A percentile compares a stretch with the other conserved stretches of the same genome.
Conservation (phyloP, 108 stramenopile genomes). For the Cyclostephanos invisitatus region DNA sequence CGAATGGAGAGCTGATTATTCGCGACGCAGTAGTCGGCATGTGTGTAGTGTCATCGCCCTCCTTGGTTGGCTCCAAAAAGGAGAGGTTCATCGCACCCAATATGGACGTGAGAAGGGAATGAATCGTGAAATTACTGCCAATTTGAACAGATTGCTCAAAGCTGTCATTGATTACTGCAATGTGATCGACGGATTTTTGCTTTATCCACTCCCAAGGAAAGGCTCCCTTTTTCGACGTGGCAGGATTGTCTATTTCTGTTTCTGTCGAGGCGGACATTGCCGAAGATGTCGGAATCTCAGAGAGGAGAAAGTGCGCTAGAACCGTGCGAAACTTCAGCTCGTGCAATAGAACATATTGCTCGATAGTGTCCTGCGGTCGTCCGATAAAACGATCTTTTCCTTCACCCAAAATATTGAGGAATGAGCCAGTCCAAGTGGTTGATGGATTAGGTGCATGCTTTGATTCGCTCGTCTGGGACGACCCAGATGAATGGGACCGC, state of each 20-base stretch:
- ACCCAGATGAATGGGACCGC: neutral
- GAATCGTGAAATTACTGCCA: neutral
- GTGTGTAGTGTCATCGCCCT: neutral
- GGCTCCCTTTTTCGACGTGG: neutral
- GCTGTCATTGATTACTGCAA: neutral
- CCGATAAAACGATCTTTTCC: neutral
- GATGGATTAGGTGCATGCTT: neutral
- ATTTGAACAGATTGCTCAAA: neutral
- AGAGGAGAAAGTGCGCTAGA: neutral
- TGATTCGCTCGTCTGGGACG: neutral
- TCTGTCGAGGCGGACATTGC: neutral
- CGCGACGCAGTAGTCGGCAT: neutral
- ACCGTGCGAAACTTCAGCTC: neutral
- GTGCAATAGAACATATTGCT: neutral
- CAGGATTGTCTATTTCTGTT: neutral
- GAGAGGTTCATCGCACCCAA: conserved; percentile 2
- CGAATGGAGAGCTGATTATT: conserved; percentile 11
- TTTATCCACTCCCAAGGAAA: conserved; percentile 13
- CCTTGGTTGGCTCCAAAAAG: neutral
- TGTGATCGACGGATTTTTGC: neutral
- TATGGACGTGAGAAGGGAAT: conserved; percentile 5
- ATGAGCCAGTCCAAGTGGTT: conserved; percentile 2
- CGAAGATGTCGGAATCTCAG: neutral
- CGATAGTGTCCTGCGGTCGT: neutral
- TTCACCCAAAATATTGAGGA: conserved; percentile 1